Evolutionary conservation across 2,329 filamentous ascomycete genomes (phyloP).

Genomic region (Colletotrichum eleusines): DNA sequence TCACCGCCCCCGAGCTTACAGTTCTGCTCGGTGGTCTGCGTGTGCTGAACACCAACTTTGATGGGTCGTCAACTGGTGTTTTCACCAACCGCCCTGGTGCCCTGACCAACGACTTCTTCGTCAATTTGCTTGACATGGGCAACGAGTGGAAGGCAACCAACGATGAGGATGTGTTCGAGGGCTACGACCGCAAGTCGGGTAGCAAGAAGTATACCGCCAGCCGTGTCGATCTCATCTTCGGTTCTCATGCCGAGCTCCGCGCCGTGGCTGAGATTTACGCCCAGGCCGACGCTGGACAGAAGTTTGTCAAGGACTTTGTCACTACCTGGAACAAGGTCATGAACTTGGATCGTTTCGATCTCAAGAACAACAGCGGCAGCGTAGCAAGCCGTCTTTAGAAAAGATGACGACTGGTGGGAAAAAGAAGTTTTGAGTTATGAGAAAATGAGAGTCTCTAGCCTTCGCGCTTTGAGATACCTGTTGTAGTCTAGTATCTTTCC

Average conservation of each 20-base stretch:
- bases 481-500: slow-evolving; percentile 15
- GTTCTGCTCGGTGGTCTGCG: slow-evolving; percentile 80
- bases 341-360: slow-evolving; percentile 78
- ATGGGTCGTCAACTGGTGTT: slow-evolving; percentile 75
- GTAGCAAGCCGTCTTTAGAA: slow-evolving; percentile 31
- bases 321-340: slow-evolving; percentile 80
- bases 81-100: slow-evolving; percentile 76
- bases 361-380: slow-evolving; percentile 46
- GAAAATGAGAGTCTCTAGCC: not conserved
- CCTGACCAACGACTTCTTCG: slow-evolving; percentile 85
- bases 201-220: slow-evolving; percentile 76
- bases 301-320: slow-evolving; percentile 80
- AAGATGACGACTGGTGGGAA: not conserved
- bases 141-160: slow-evolving; percentile 71
- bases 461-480: slow-evolving; percentile 2
- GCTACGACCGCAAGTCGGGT: slow-evolving; percentile 74
- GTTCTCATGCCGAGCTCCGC: slow-evolving; percentile 79
- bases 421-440: not conserved
- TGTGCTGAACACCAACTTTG: slow-evolving; percentile 76
- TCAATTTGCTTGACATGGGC: slow-evolving; percentile 78
- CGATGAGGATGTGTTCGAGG: slow-evolving; percentile 71
- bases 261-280: slow-evolving; percentile 79
- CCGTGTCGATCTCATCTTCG: slow-evolving; percentile 77
- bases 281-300: slow-evolving; percentile 67
- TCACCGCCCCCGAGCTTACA: slow-evolving; percentile 78